A percentile compares a stretch with the other conserved stretches of the same genome.
Evolutionary conservation across 176 grass and related monocot genomes (phyloP).

Genomic region (Puya raimondii): DNA sequence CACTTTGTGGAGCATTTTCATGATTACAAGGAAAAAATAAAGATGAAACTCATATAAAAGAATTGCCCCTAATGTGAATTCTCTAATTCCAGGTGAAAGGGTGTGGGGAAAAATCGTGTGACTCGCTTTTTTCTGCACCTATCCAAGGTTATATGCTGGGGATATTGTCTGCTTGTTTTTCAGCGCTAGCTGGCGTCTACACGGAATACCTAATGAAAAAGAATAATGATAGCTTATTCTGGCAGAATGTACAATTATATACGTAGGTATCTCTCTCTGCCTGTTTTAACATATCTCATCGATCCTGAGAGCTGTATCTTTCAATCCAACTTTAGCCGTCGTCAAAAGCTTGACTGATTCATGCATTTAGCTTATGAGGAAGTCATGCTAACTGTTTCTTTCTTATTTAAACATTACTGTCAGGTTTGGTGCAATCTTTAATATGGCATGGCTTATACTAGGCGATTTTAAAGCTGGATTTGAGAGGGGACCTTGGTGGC

Average conservation of each 20-base stretch:
- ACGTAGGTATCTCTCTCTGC: conserved; percentile 46
- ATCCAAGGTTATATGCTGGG: conserved; percentile 82
- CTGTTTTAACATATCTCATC: background rate
- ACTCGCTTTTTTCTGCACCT: conserved; percentile 83
- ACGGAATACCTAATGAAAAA: conserved; percentile 99
- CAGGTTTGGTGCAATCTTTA: conserved; percentile 84
- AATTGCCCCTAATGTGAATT: too few species aligned
- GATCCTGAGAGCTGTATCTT: background rate
- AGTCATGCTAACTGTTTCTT: conserved; percentile 14
- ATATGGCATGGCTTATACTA: conserved; percentile 79
- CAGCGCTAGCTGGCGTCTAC: conserved; percentile 89
- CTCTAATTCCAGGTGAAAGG: conserved; percentile 66
- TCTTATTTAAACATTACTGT: conserved; percentile 22
- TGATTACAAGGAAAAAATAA: too few species aligned
- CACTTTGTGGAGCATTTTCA: too few species aligned
- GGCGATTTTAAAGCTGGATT: conserved; percentile 84
- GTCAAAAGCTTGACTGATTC: background rate
- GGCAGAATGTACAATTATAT: conserved; percentile 97
- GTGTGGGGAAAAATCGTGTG: conserved; percentile 72
- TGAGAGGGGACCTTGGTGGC: conserved; percentile 81
- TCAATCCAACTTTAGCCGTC: too few species aligned
- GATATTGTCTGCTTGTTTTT: conserved; percentile 89
- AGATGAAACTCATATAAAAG: too few species aligned
- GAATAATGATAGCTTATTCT: conserved; percentile 88
- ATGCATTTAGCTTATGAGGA: background rate